Conservation (phyloP, 495 filamentous ascomycete species). For the Talaromyces ruber region DNA sequence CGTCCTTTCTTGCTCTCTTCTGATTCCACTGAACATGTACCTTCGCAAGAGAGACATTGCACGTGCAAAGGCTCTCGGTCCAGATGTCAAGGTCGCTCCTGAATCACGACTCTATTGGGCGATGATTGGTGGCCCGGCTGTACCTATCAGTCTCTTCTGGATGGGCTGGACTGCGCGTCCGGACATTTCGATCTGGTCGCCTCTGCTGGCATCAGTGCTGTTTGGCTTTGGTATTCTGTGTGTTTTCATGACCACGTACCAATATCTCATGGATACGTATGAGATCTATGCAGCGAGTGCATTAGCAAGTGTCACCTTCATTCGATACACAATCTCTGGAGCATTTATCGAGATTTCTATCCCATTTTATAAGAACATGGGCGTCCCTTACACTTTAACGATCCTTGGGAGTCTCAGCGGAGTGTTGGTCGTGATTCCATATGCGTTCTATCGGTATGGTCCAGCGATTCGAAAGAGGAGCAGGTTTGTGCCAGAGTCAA, state of each 20-base stretch:
- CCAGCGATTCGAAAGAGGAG: constrained; percentile 34
- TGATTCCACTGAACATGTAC: constrained; percentile 37
- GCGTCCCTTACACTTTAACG: constrained; percentile 48
- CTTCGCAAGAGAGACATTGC: constrained; percentile 2
- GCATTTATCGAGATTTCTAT: constrained; percentile 40
- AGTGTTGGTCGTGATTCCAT: constrained; percentile 44
- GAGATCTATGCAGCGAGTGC: constrained; percentile 28
- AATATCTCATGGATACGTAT: constrained; percentile 51
- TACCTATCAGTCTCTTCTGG: constrained; percentile 56
- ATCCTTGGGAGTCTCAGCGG: constrained; percentile 43
- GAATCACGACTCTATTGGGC: constrained; percentile 52
- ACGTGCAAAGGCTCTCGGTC: not conserved
- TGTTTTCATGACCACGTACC: constrained; percentile 44
- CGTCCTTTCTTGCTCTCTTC: constrained; percentile 32
- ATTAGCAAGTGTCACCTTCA: constrained; percentile 40
- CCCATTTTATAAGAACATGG: constrained; percentile 45
- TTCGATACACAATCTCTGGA: constrained; percentile 42
- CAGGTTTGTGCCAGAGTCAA: not conserved
- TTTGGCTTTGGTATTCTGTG: constrained; percentile 47
- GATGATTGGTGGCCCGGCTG: constrained; percentile 45
- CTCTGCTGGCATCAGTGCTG: constrained; percentile 35
- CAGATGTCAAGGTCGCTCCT: constrained; percentile 16
- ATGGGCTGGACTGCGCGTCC: constrained; percentile 49
- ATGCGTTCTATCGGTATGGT: constrained; percentile 44
- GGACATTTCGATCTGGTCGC: constrained; percentile 46